Evolutionary conservation across 331 rosid species (phyloP), one percentile per base, ranked within the genome.

Genomic region (Stylosanthes scabra): DNA sequence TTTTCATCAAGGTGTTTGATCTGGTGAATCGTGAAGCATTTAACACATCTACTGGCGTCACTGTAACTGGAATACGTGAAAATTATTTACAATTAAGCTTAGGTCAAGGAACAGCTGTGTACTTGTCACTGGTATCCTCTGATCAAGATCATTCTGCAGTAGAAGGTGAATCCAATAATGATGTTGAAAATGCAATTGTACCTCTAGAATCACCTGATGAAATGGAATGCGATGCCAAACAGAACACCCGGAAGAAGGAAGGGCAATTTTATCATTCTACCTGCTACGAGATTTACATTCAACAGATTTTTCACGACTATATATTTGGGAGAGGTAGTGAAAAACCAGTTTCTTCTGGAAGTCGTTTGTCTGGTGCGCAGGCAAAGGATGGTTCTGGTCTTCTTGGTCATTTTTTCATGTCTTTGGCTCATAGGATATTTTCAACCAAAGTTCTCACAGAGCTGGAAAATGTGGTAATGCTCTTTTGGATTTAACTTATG

Each of bases 1-100:
- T 83, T n/a, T 82, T 70, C 66, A 76, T 75, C 46, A 84, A 94
- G 99, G 96, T 91, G 83, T 94, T 94, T 84, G 90, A 90, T 81
- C 83, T 90, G 83, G 86, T 94, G 79, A 94, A 90, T 73, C 93
- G 92, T 47, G 97, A 91, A 80, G 99, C 99, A 68, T 89, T 87
- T 76, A 86, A 80, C 82, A 82, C 87, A 65, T 83, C 95, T 51
- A 39, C 68, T 2, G 91, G 93, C 51, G 83, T 90, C 84, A 94
- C 86, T 79, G 97, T 94, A 73, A 94, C 97, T 71, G 99, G 96
- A 68, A 83, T 94, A 68, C 83, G 88, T 74, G 93, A 91, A 81
- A 91, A 94, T 78, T 91, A 88, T 79, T 84, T 94, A 49, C 92
- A 91, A 56, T 71, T 94, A 82, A 91, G 96, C 71, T 77, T 90